Conservation (phyloP, 345 rosid genomes). For the Lepidium africanum region DNA sequence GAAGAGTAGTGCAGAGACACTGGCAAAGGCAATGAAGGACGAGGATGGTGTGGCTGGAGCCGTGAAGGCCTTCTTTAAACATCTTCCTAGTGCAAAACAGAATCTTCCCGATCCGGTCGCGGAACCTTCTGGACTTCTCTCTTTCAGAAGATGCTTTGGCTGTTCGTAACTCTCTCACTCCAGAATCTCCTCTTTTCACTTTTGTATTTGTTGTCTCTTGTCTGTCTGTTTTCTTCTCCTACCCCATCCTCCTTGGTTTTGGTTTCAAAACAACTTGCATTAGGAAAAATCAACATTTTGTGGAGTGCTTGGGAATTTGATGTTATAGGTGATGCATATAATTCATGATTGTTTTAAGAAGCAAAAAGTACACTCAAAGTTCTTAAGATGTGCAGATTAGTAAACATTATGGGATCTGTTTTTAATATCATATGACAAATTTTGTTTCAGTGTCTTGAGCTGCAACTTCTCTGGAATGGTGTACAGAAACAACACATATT, state of each 20-base stretch:
- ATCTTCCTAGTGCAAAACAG: slow-evolving; percentile 39
- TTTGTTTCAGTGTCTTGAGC: slow-evolving; percentile 24
- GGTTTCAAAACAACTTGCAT: neutral
- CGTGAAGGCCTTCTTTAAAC: slow-evolving; percentile 88
- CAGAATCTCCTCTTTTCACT: slow-evolving; percentile 12
- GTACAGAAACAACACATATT: slow-evolving; percentile 5
- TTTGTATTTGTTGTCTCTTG: slow-evolving; percentile 4
- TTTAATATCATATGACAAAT: slow-evolving; percentile 1
- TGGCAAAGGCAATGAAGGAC: slow-evolving; percentile 84
- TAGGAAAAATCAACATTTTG: slow-evolving; percentile 6
- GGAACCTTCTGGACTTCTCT: slow-evolving; percentile 38
- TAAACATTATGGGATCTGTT: neutral
- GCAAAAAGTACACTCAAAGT: neutral
- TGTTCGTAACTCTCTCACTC: slow-evolving; percentile 37
- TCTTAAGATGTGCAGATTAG: neutral
- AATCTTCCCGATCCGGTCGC: slow-evolving; percentile 25
- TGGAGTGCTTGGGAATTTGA: neutral
- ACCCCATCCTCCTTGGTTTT: neutral
- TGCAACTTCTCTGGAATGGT: slow-evolving; percentile 19
- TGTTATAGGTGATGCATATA: slow-evolving; percentile 16
- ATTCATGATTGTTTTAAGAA: neutral
- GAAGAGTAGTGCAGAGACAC: slow-evolving; percentile 66
- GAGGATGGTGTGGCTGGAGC: slow-evolving; percentile 99
- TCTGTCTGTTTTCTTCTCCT: neutral
- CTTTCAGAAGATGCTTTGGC: slow-evolving; percentile 67